Percentiles rank a stretch among this genome's conserved stretches.
Evolutionary conservation across 192 early-diverging fungal species (phyloP).

Genomic region (Rhizoclosmatium globosum): DNA sequence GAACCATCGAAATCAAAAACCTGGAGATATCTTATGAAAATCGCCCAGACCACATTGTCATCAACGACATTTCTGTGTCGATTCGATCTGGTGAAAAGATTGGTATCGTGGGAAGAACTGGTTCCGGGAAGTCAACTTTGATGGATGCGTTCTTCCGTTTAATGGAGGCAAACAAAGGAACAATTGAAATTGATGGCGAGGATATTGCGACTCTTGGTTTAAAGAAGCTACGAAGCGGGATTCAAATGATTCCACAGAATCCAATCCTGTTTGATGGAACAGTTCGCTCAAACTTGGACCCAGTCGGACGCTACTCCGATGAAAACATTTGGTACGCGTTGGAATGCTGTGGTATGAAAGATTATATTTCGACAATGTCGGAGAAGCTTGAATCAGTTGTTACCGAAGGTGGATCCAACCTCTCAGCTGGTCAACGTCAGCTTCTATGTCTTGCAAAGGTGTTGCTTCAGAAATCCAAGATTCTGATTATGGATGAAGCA

Average conservation of each 20-base stretch:
- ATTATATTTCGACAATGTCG: constrained; percentile 30
- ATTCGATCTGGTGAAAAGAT: constrained; percentile 52
- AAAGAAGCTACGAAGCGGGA: background rate
- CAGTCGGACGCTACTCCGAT: constrained; percentile 15
- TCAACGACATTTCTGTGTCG: constrained; percentile 43
- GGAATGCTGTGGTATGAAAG: constrained; percentile 49
- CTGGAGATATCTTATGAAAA: constrained; percentile 65
- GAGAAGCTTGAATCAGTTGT: constrained; percentile 56
- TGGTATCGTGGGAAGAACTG: too few species aligned
- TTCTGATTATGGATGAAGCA: too few species aligned
- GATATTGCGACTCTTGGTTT: background rate
- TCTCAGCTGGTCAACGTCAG: constrained; percentile 62
- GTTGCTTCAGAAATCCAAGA: too few species aligned
- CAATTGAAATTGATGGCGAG: constrained; percentile 70
- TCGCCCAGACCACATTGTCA: too few species aligned
- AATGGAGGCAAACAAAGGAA: too few species aligned
- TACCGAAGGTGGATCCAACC: constrained; percentile 66
- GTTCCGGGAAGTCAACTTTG: constrained; percentile 52
- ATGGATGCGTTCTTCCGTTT: constrained; percentile 65
- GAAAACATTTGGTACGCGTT: constrained; percentile 74
- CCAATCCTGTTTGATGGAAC: too few species aligned
- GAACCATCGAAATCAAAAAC: constrained; percentile 46
- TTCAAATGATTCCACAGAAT: constrained; percentile 5
- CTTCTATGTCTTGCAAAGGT: constrained; percentile 49
- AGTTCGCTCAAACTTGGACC: constrained; percentile 20